Base-by-base conservation (phyloP, 2,329 filamentous ascomycete species). In the Hypoxylon rubiginosum region DNA sequence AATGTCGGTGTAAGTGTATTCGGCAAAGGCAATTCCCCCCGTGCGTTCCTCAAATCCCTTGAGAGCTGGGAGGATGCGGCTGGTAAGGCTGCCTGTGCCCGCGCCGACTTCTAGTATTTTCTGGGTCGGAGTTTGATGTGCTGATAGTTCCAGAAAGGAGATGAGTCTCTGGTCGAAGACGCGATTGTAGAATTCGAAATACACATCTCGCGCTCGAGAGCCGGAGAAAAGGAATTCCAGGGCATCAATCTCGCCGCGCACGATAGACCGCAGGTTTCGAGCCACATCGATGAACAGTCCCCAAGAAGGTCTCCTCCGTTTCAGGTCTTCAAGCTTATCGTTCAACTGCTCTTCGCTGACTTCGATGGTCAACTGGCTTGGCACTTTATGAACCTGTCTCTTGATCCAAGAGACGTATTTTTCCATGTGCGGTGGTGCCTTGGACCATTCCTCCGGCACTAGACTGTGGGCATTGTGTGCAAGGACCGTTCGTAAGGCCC, bases 91-190 rank as follows among this genome's bases (percentile, higher is more conserved):
- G 1, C 79, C 78, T 0, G 77, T 81, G 0, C 79, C 79, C n/a
- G 76, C 78, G 7, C 80, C 80, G 17, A 83, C 71, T 56, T 82
- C 80, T 0, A 82, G 69, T 19, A 82, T 72, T 2, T 74, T 70
- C 13, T 79, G 66, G 3, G 59, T 67, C 0, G 79, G 76, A 11
- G 74, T 76, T 45, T 79, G 73, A 61, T 81, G 76, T 0, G 72
- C 68, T 1, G 58, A 45, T 1, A 73, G 43, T n/a, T 62, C 51
- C 2, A 74, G 39, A 19, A 71, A 36, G 0, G 24, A n/a, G 3
- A n/a, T 3, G 13, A 39, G 13, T 9, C 36, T n/a, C 3, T 39
- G 8, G 7, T n/a, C 36, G 9, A 2, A 17, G 3, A 39, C 8
- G 3, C 13, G 9, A 2, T 3, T n/a, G 8, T n/a, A 39, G 9